A percentile compares a stretch with the other conserved stretches of the same genome.
Evolutionary conservation across 2,329 filamentous ascomycete genomes (phyloP).

Genomic region (Cladobotryum protrusum): DNA sequence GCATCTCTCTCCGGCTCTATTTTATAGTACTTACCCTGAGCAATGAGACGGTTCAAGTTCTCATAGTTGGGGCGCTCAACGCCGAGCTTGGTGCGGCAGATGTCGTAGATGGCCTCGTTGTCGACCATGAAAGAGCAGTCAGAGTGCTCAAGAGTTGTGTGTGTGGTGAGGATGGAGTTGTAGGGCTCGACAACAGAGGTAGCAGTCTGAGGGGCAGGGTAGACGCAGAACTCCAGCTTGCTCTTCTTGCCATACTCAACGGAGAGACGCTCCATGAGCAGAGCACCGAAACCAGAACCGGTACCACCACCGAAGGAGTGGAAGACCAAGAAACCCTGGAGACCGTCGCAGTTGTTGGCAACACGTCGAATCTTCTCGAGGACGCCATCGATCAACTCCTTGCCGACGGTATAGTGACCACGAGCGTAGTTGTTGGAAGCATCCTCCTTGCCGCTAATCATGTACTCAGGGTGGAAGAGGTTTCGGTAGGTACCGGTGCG

Average conservation of each 20-base stretch:
- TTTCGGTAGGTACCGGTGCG: slow-evolving; percentile 93
- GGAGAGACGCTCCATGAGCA: slow-evolving; percentile 97
- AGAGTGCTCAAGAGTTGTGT: slow-evolving; percentile 98
- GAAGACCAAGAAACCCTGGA: slow-evolving; percentile 99
- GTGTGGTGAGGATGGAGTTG: slow-evolving; percentile 98
- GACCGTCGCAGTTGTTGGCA: slow-evolving; percentile 94
- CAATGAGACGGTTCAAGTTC: slow-evolving; percentile 98
- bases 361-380: slow-evolving; percentile 96
- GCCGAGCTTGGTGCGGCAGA: slow-evolving; percentile 94
- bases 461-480: slow-evolving; percentile 98
- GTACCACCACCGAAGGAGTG: slow-evolving; percentile 99
- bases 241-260: slow-evolving; percentile 99
- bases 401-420: slow-evolving; percentile 99
- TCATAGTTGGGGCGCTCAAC: slow-evolving; percentile 97
- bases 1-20: not conserved
- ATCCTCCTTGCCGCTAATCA: slow-evolving; percentile 99
- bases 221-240: slow-evolving; percentile 99
- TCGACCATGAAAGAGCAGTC: slow-evolving; percentile 99
- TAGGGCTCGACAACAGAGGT: slow-evolving; percentile 99
- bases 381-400: slow-evolving; percentile 98
- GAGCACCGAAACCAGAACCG: slow-evolving; percentile 95
- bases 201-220: slow-evolving; percentile 93
- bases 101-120: slow-evolving; percentile 99
- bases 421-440: slow-evolving; percentile 99
- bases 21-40: slow-evolving; percentile 62